phyloP scores from a whole-genome alignment of 1,284 basidiomycete genomes.

The Takashimella koratensis region DNA sequence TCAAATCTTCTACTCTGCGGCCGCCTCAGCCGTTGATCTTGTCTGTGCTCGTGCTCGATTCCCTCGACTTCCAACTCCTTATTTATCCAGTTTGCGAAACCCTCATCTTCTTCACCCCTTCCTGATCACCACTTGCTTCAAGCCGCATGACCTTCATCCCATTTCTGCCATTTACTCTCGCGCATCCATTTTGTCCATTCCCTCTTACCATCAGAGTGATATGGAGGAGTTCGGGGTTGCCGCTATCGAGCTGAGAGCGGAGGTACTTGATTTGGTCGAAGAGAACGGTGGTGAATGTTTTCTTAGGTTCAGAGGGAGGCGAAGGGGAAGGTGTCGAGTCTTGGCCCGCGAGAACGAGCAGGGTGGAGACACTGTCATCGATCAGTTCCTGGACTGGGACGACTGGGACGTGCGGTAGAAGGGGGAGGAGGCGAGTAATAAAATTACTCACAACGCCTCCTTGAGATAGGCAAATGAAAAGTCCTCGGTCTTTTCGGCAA shows the following conservation, averaged over 20 bases:
- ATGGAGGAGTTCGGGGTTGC: not conserved
- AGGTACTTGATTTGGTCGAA: slow-evolving; percentile 60
- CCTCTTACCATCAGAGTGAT: not conserved
- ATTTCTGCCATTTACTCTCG: not conserved
- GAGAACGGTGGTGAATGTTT: slow-evolving; percentile 54
- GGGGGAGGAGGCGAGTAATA: not conserved
- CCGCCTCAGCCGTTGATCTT: too few relatives aligned
- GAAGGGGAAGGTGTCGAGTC: slow-evolving; percentile 16
- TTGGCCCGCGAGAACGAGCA: slow-evolving; percentile 25
- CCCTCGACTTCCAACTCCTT: too few relatives aligned
- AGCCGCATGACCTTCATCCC: not conserved
- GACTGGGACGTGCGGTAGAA: too few relatives aligned
- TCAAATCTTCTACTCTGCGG: too few relatives aligned
- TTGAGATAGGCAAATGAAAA: slow-evolving; percentile 82
- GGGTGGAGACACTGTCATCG: slow-evolving; percentile 30
- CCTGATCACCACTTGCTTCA: too few relatives aligned
- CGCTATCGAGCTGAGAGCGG: slow-evolving; percentile 26
- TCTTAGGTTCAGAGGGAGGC: slow-evolving; percentile 7
- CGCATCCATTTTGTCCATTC: not conserved
- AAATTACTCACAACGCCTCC: slow-evolving; percentile 66
- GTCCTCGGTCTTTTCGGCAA: slow-evolving; percentile 58
- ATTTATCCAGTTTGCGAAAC: too few relatives aligned
- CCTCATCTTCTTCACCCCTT: too few relatives aligned
- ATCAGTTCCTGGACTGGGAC: not conserved
- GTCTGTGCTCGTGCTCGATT: too few relatives aligned